These are phyloP conservation scores for Ceratocystis destructans DNA, from an alignment of 2,329 filamentous ascomycete species.

Conservation along the genomic window DNA sequence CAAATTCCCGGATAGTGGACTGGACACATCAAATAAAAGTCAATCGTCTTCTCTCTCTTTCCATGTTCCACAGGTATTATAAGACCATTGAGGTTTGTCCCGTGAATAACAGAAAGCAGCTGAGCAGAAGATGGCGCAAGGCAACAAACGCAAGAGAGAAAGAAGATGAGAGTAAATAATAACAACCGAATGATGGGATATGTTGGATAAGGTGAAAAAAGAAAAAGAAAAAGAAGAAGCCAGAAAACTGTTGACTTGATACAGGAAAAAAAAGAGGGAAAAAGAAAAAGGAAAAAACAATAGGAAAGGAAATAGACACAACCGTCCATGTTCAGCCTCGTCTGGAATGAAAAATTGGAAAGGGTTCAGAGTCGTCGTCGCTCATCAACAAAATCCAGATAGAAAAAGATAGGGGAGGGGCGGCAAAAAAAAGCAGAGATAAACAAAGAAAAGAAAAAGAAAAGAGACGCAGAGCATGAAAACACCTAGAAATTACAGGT, in stretches of 20 bases:
- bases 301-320: slow-evolving; percentile 12
- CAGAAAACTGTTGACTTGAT: slow-evolving; percentile 10
- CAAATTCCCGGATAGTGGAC: no score
- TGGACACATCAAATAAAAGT: no score
- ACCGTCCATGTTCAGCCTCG: slow-evolving; percentile 11
- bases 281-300: slow-evolving; percentile 12
- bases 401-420: neutral
- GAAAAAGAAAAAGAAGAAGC: neutral
- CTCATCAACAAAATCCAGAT: slow-evolving; percentile 16
- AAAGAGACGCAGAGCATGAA: slow-evolving; percentile 4
- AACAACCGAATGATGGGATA: slow-evolving; percentile 4
- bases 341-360: slow-evolving; percentile 15
- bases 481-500: neutral
- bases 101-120: neutral
- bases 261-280: slow-evolving; percentile 13
- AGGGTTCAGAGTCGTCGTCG: slow-evolving; percentile 17
- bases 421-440: neutral
- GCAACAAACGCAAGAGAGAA: neutral
- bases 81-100: no score
- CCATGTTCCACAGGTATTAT: no score
- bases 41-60: no score
- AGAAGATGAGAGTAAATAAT: slow-evolving; percentile 4
- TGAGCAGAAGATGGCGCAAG: neutral
- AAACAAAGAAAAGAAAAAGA: slow-evolving; percentile 1
- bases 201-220: neutral